Evolutionary conservation across 805 yeast genomes (phyloP), one percentile per base, ranked within the genome.

Genomic region (Wickerhamomyces hampshirensis): DNA sequence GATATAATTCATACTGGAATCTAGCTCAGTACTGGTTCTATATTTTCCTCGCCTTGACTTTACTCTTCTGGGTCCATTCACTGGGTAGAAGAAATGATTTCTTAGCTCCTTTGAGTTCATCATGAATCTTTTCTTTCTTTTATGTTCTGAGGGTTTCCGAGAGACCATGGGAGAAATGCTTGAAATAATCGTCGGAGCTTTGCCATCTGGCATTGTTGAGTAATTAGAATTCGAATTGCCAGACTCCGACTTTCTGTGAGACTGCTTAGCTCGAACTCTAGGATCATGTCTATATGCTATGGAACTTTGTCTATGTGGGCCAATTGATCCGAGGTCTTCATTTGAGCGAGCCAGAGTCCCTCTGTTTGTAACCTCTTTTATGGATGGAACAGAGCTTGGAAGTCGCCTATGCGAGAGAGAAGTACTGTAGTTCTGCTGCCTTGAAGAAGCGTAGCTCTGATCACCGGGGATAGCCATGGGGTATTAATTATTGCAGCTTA

Each of bases 41-140:
- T 44, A 54, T 34, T 54, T 54, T 8, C 56, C 56, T 19, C 39
- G 30, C 28, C 40, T 45, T 3, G 53, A 47, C 14, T 43, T 27
- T 11, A 30, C 36, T 35, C 54, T 43, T 30, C 30, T 43, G 23
- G 58, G 58, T 0, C 46, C 52, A 23, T 46, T 42, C 7, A 50
- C 55, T 3, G 56, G 58, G 18, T 48, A 46, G 28, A 51, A 46
- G 34, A 44, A 48, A 19, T 41, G 42, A 16, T 30, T 44, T 18
- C 28, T 41, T 2, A 45, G 15, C 28, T 52, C 58, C 23, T 39
- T 44, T 10, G 34, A 14, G 24, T 43, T 51, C 34, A 42, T 35
- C 55, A 53, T 50, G 29, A 39, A 40, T 28, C 58, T 38, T 17
- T 40, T 48, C 33, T 39, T 41, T 13, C 35, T 31, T 35, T 33